phyloP scores from a whole-genome alignment of 371 early-diverging fungal genomes.

The Umbelopsis sp. region DNA sequence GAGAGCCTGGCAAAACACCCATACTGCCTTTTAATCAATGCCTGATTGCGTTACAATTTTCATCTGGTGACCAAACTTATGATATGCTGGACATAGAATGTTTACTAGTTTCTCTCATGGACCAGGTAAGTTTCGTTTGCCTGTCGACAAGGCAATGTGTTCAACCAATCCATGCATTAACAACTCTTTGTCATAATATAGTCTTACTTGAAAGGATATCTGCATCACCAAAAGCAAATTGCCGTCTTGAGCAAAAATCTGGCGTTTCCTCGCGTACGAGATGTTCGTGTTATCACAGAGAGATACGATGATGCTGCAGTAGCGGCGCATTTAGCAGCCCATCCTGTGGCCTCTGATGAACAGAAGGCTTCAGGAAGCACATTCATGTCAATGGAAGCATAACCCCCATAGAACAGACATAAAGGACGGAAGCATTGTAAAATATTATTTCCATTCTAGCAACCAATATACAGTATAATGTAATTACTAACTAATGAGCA shows the following conservation, averaged over 20 bases:
- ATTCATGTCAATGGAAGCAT: neutral
- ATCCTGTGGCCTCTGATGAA: neutral
- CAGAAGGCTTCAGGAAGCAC: neutral
- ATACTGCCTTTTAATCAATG: slow-evolving; percentile 32
- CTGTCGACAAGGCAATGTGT: neutral
- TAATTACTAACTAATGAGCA: no score
- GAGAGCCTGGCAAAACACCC: neutral
- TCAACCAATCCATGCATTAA: neutral
- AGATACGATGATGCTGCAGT: slow-evolving; percentile 27
- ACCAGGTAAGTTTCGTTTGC: slow-evolving; percentile 37
- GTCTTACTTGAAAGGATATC: slow-evolving; percentile 38
- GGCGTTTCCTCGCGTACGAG: slow-evolving; percentile 34
- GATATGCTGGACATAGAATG: slow-evolving; percentile 39
- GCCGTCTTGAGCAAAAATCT: slow-evolving; percentile 33
- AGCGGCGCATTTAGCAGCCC: slow-evolving; percentile 24
- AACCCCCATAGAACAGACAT: neutral
- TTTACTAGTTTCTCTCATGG: slow-evolving; percentile 47
- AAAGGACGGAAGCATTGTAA: neutral
- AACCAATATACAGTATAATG: no score
- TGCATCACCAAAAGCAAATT: slow-evolving; percentile 29
- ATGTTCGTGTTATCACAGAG: slow-evolving; percentile 23
- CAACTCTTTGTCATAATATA: neutral
- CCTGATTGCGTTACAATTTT: slow-evolving; percentile 29
- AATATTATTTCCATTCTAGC: no score
- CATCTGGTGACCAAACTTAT: slow-evolving; percentile 25